Evolutionary conservation across 2,329 filamentous ascomycete species (phyloP).

Genomic region (Stagonosporopsis cucurbitacearum): DNA sequence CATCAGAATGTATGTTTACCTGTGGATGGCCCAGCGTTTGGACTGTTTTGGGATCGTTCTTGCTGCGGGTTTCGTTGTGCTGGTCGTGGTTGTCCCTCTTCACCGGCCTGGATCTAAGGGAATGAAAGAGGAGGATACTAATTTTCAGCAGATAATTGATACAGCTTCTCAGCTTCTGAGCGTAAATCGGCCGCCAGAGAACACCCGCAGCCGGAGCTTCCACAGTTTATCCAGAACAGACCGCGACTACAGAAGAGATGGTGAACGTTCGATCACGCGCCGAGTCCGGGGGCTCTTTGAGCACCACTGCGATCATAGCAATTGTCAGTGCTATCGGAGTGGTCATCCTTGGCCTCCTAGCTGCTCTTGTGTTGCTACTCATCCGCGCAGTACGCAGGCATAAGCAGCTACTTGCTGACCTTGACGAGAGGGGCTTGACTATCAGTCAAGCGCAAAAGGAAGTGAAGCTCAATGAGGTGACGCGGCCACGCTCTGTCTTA

Average conservation of each 20-base stretch:
- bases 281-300: constrained; percentile 24
- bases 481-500: constrained; percentile 41
- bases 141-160: constrained; percentile 3
- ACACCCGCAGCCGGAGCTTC: neutral
- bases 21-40: constrained; percentile 18
- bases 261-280: constrained; percentile 15
- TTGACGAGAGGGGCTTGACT: constrained; percentile 42
- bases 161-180: constrained; percentile 1
- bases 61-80: constrained; percentile 27
- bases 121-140: constrained; percentile 28
- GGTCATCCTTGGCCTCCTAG: constrained; percentile 33
- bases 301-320: constrained; percentile 31
- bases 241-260: constrained; percentile 11
- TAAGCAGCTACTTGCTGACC: constrained; percentile 39
- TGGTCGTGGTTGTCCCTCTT: constrained; percentile 22
- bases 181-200: neutral
- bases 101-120: constrained; percentile 1
- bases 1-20: constrained; percentile 43
- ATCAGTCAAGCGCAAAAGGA: constrained; percentile 33
- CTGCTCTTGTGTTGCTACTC: constrained; percentile 36
- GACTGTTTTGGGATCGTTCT: constrained; percentile 23
- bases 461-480: constrained; percentile 22
- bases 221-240: neutral
- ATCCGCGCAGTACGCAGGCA: constrained; percentile 37
- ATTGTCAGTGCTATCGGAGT: constrained; percentile 36